Evolutionary conservation across 306 rosid species (phyloP).

Genomic region (Dalbergia oliveri): DNA sequence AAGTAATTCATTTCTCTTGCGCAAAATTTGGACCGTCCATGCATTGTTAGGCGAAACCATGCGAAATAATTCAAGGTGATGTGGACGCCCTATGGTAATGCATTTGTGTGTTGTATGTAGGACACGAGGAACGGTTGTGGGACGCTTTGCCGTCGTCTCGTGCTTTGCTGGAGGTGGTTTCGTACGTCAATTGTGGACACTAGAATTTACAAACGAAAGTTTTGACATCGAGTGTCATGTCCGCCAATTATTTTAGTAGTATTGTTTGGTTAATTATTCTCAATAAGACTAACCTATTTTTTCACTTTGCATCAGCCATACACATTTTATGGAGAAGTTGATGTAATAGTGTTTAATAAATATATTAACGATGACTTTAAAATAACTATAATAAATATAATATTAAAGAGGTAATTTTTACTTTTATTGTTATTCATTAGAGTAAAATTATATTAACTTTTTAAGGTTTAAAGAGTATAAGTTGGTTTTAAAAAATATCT

Average conservation of each 20-base stretch:
- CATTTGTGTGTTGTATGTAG: background rate
- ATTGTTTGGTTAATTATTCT: no score
- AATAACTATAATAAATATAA: no score
- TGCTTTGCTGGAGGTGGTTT: constrained; percentile 12
- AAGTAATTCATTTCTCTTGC: background rate
- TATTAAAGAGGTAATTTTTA: no score
- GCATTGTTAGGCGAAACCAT: background rate
- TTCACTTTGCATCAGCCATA: no score
- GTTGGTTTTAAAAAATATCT: no score
- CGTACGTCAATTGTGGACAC: background rate
- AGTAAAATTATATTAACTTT: no score
- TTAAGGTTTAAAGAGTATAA: no score
- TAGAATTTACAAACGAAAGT: background rate
- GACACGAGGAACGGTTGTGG: background rate
- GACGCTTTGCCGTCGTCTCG: background rate
- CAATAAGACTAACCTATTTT: no score
- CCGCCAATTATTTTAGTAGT: background rate
- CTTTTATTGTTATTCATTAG: no score
- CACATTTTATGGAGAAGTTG: no score
- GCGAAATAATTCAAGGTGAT: background rate
- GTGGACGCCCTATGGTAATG: background rate
- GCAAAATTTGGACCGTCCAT: background rate
- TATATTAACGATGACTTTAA: no score
- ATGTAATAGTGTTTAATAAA: no score
- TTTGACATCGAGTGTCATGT: background rate